Evolutionary conservation across 1,284 basidiomycete genomes (phyloP), one percentile per base, ranked within the genome.

Genomic region (Pseudozyma thailandica): DNA sequence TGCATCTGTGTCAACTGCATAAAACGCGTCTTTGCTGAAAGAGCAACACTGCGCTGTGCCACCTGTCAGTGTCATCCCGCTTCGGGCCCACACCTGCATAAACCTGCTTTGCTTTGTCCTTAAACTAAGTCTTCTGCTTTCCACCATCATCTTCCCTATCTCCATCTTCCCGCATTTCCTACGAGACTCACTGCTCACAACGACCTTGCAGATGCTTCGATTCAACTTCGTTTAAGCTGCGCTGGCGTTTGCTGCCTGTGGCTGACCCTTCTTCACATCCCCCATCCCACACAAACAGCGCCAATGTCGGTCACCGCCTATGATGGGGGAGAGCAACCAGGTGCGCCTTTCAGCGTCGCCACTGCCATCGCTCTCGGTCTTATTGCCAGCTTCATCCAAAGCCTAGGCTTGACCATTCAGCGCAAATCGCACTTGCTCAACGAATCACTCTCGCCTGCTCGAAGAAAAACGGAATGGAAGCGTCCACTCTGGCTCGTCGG

Each of bases 391-490:
- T 94, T 92, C 81, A 86, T 97, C 23, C 94, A 97, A 84, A 92
- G 91, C 25, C 86, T 96, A 2, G 87, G 94, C 16, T 87, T 98
- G 35, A 96, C 94, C 26, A 90, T 98, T 64, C 94, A 97, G 83
- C 89, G 94, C 70, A 94, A 95, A 86, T 94, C 92, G 75, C 94
- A 97, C 86, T 88, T 97, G 35, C 85, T 91, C 62, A 93, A 96
- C 81, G 91, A 93, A 73, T 84, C 85, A 4, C 85, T 91, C 10
- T 90, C 92, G 3, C 86, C 89, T 45, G 81, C 50, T 10, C 50
- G 61, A 26, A 77, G 74, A 10, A 48, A 54, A 27, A 60, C 70
- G 1, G 78, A 78, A 52, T 80, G 75, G 77, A 72, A 63, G 20
- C 75, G 78, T 15, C 81, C 81, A 10, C 37, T 79, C 18, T 82